These are phyloP conservation scores for Colletotrichum sp. DNA, from an alignment of 2,329 filamentous ascomycete genomes.

Conservation along the genomic window DNA sequence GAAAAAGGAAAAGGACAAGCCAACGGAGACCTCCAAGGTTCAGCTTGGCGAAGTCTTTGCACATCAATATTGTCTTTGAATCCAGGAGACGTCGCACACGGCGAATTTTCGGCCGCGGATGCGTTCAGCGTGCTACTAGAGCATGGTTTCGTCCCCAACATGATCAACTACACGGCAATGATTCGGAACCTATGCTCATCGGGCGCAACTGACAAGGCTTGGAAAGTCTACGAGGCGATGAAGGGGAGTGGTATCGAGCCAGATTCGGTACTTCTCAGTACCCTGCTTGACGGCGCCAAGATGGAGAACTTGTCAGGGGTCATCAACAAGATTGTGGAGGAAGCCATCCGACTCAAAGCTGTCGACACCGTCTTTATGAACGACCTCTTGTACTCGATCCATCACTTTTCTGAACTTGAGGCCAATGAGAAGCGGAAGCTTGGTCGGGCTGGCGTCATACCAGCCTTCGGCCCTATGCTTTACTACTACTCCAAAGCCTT, in stretches of 20 bases:
- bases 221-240: slow-evolving; percentile 69
- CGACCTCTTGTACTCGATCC: slow-evolving; percentile 49
- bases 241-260: slow-evolving; percentile 62
- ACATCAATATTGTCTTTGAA: slow-evolving; percentile 59
- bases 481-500: slow-evolving; percentile 55
- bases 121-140: slow-evolving; percentile 62
- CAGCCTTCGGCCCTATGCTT: slow-evolving; percentile 53
- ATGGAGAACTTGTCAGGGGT: slow-evolving; percentile 54
- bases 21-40: slow-evolving; percentile 49
- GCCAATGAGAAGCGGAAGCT: slow-evolving; percentile 30
- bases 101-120: slow-evolving; percentile 48
- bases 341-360: slow-evolving; percentile 44
- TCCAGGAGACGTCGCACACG: slow-evolving; percentile 25
- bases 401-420: slow-evolving; percentile 48
- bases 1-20: slow-evolving; percentile 20
- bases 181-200: slow-evolving; percentile 73
- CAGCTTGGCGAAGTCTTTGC: slow-evolving; percentile 57
- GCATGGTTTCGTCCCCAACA: slow-evolving; percentile 67
- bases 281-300: slow-evolving; percentile 76
- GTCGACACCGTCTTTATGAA: slow-evolving; percentile 55
- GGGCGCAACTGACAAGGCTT: slow-evolving; percentile 66
- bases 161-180: slow-evolving; percentile 68
- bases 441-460: slow-evolving; percentile 32
- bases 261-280: slow-evolving; percentile 70
- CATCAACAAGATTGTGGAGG: slow-evolving; percentile 45